Evolutionary conservation across 1,284 basidiomycete species (phyloP).

Genomic region (Fomitopsis betulina): DNA sequence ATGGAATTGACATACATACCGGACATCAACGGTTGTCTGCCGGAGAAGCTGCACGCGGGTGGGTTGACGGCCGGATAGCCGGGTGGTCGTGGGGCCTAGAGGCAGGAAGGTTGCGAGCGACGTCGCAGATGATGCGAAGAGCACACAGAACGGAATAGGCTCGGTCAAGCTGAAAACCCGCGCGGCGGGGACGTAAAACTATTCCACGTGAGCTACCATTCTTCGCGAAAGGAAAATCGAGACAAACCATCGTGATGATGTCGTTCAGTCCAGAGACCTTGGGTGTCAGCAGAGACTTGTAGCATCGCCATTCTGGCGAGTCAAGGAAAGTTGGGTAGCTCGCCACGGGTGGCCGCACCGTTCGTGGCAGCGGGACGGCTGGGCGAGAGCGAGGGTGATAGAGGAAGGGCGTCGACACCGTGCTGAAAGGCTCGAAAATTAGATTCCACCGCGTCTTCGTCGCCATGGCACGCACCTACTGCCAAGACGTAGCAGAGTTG

Average conservation of each 20-base stretch:
- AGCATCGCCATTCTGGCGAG: slow-evolving; percentile 47
- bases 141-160: slow-evolving; percentile 63
- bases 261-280: slow-evolving; percentile 36
- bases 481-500: slow-evolving; percentile 21
- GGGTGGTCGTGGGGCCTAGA: slow-evolving; percentile 42
- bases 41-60: slow-evolving; percentile 61
- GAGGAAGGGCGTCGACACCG: slow-evolving; percentile 56
- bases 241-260: slow-evolving; percentile 38
- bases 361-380: slow-evolving; percentile 44
- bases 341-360: slow-evolving; percentile 29
- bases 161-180: slow-evolving; percentile 53
- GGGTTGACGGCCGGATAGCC: slow-evolving; percentile 33
- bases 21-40: slow-evolving; percentile 62
- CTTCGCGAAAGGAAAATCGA: not conserved
- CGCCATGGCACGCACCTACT: slow-evolving; percentile 15
- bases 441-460: not conserved
- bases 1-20: slow-evolving; percentile 37
- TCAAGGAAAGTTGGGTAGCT: slow-evolving; percentile 34
- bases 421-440: slow-evolving; percentile 20
- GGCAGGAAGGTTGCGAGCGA: slow-evolving; percentile 60
- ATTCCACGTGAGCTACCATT: not conserved
- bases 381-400: slow-evolving; percentile 65
- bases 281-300: slow-evolving; percentile 40
- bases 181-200: slow-evolving; percentile 52
- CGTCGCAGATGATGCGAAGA: slow-evolving; percentile 46